A percentile compares a stretch with the other conserved stretches of the same genome.
Conservation (phyloP, 2,329 filamentous ascomycete species). For the Huntiella savannae region DNA sequence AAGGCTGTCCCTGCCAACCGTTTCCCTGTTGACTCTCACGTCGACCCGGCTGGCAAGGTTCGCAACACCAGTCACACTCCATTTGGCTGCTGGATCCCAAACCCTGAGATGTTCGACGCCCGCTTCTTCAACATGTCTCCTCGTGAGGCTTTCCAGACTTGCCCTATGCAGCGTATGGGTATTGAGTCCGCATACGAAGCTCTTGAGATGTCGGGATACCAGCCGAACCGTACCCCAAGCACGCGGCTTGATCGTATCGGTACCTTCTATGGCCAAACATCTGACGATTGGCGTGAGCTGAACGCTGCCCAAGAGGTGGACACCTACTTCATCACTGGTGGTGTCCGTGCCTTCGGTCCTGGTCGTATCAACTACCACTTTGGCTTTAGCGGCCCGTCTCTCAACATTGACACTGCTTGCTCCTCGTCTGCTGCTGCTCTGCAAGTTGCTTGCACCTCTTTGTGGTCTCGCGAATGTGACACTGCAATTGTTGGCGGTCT, state of each 20-base stretch:
- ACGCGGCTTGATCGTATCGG: conserved; percentile 42
- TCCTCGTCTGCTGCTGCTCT: conserved; percentile 57
- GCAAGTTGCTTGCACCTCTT: conserved; percentile 48
- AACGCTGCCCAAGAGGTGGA: conserved; percentile 51
- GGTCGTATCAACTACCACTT: conserved; percentile 62
- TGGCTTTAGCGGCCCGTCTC: conserved; percentile 55
- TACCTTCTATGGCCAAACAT: conserved; percentile 58
- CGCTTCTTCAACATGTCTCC: conserved; percentile 74
- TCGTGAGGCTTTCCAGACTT: conserved; percentile 53
- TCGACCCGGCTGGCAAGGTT: conserved; percentile 45
- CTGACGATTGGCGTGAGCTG: conserved; percentile 62
- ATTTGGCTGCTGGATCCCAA: conserved; percentile 50
- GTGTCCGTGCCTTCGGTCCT: conserved; percentile 29
- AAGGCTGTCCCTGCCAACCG: conserved; percentile 42
- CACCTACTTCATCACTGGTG: conserved; percentile 35
- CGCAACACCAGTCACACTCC: conserved; percentile 51
- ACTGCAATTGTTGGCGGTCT: conserved; percentile 64
- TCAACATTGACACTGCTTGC: conserved; percentile 57
- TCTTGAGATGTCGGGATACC: conserved; percentile 55
- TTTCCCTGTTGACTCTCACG: conserved; percentile 48
- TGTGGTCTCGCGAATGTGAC: conserved; percentile 61
- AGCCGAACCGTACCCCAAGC: conserved; percentile 46
- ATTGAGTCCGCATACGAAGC: conserved; percentile 63
- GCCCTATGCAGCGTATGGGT: conserved; percentile 57
- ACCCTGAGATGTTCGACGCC: conserved; percentile 56